Conservation (phyloP, 106 monocot genomes). For the Phalaenopsis aphrodite region DNA sequence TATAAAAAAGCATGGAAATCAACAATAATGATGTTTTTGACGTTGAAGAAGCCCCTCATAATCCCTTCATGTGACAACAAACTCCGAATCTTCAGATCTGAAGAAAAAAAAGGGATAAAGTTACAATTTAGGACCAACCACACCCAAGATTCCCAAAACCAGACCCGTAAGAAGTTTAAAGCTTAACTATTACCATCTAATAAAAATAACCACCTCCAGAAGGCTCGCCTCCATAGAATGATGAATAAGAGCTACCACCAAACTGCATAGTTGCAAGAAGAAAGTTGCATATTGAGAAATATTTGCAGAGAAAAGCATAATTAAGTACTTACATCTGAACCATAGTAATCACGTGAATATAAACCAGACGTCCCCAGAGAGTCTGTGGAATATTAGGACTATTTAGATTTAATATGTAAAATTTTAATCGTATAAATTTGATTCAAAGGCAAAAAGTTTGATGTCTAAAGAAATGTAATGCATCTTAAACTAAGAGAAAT, state of each 20-base stretch:
- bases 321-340: constrained; percentile 48
- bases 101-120: neutral
- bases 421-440: neutral
- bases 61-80: neutral
- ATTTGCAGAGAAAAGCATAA: neutral
- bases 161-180: neutral
- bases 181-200: constrained; percentile 22
- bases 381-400: constrained; percentile 24
- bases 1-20: neutral
- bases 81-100: constrained; percentile 3
- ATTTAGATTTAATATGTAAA: neutral
- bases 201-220: constrained; percentile 58
- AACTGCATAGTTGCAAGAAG: constrained; percentile 31
- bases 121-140: neutral
- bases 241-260: constrained; percentile 36
- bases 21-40: constrained; percentile 1
- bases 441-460: neutral
- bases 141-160: neutral
- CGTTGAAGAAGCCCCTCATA: neutral
- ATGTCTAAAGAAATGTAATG: neutral
- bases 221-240: constrained; percentile 35
- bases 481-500: neutral
- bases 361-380: constrained; percentile 25
- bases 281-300: neutral
- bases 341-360: constrained; percentile 57